These are phyloP conservation scores for Baorangia bicolor DNA, from an alignment of 768 basidiomycete species.

Conservation along the genomic window DNA sequence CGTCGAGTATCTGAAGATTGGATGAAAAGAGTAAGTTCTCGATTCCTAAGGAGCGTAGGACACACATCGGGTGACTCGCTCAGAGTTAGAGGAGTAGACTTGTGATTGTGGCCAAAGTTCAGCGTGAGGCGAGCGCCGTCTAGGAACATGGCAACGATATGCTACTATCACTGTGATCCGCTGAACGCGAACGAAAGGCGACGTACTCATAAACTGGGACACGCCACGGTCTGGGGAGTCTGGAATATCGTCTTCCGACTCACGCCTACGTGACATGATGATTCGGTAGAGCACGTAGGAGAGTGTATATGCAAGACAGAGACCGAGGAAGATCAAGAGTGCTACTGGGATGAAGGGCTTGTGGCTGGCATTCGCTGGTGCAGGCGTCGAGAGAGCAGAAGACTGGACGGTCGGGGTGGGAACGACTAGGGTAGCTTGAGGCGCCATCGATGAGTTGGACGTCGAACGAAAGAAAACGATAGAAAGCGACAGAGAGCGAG, in stretches of 20 bases:
- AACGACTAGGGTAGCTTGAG: conserved; percentile 15
- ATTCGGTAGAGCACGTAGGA: conserved; percentile 30
- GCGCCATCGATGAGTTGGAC: conserved; percentile 21
- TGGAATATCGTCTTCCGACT: conserved; percentile 10
- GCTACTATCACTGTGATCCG: neutral
- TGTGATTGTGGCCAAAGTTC: conserved; percentile 10
- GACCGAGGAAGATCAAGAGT: conserved; percentile 23
- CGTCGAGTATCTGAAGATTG: conserved; percentile 10
- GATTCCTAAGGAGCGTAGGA: neutral
- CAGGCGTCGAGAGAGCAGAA: conserved; percentile 3
- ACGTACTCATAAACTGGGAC: conserved; percentile 29
- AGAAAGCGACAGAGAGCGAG: conserved; percentile 11
- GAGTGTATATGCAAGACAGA: conserved; percentile 27
- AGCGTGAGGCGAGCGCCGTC: conserved; percentile 29
- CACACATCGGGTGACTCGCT: conserved; percentile 14
- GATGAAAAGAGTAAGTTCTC: neutral
- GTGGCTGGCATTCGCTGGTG: neutral
- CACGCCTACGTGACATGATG: conserved; percentile 17
- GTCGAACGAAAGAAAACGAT: neutral
- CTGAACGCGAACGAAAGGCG: neutral
- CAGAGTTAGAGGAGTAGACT: neutral
- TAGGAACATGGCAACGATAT: neutral
- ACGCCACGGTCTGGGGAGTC: conserved; percentile 25
- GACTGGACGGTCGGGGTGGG: neutral
- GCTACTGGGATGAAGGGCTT: conserved; percentile 17